Evolutionary conservation across 306 rosid genomes (phyloP).

Genomic region (Acacia confusa): DNA sequence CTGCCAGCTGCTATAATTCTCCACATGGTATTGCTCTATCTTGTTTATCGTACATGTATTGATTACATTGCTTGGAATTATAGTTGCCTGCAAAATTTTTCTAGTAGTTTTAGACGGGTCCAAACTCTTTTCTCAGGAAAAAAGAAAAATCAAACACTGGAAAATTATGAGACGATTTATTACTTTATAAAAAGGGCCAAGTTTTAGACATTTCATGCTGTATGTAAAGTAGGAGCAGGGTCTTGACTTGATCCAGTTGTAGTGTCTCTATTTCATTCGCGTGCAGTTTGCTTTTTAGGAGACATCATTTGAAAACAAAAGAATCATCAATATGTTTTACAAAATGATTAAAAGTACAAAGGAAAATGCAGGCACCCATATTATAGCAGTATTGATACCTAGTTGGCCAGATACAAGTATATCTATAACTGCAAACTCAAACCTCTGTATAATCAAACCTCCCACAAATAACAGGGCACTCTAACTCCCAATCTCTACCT

Average conservation of each 20-base stretch:
- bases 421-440: constrained; percentile 9
- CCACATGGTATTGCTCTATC: background rate
- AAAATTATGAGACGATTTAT: background rate
- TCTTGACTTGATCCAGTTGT: background rate
- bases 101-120: background rate
- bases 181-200: background rate
- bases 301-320: background rate
- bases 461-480: constrained; percentile 4
- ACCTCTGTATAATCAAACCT: constrained; percentile 24
- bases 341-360: constrained; percentile 18
- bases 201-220: background rate
- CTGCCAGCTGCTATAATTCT: background rate
- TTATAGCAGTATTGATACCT: background rate
- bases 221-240: background rate
- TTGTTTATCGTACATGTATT: background rate
- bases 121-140: background rate
- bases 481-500: constrained; percentile 29
- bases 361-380: background rate
- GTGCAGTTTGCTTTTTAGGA: constrained; percentile 14
- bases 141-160: background rate
- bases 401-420: background rate
- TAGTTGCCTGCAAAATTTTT: background rate
- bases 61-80: background rate
- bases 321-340: constrained; percentile 21
- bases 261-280: background rate